Percentiles rank a stretch among this genome's conserved stretches.
These are phyloP conservation scores for Xylariaceae sp. DNA, from an alignment of 2,329 filamentous ascomycete species.

Conservation along the genomic window DNA sequence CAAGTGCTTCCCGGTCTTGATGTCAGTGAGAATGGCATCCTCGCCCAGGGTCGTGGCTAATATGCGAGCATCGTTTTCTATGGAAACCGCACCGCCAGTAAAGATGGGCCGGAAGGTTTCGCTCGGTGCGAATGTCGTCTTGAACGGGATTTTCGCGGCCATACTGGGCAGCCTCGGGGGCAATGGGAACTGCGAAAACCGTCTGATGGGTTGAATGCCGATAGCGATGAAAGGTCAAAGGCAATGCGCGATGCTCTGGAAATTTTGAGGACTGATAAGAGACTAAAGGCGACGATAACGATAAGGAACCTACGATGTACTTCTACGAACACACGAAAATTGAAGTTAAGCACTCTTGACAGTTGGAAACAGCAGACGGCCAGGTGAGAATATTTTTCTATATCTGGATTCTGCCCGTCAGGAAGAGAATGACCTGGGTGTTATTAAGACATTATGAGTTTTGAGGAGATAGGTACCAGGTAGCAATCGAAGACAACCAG, in stretches of 20 bases:
- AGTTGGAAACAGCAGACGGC: too few relatives aligned
- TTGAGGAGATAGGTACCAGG: too few relatives aligned
- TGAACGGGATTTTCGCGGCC: constrained; percentile 59
- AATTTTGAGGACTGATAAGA: constrained; percentile 22
- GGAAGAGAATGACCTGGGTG: too few relatives aligned
- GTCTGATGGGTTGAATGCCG: constrained; percentile 7
- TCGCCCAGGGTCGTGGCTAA: constrained; percentile 88
- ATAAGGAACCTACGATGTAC: constrained; percentile 12
- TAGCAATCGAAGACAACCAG: too few relatives aligned
- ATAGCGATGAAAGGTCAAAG: constrained; percentile 3
- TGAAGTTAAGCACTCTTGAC: background rate
- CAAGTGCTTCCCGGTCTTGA: constrained; percentile 75
- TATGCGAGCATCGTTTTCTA: constrained; percentile 75
- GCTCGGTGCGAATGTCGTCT: constrained; percentile 83
- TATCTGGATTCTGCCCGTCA: too few relatives aligned
- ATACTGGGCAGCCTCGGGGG: constrained; percentile 36
- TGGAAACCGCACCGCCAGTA: constrained; percentile 79
- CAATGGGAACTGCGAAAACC: background rate
- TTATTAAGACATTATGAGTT: too few relatives aligned
- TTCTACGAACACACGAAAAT: background rate
- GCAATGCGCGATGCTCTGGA: constrained; percentile 20
- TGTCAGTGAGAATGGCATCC: constrained; percentile 80
- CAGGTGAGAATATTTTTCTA: too few relatives aligned
- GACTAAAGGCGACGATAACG: constrained; percentile 21
- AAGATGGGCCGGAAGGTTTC: constrained; percentile 88